A percentile compares a stretch with the other conserved stretches of the same genome.
phyloP scores from a whole-genome alignment of 1,139 yeast genomes.

The Lodderomyces parapsilosis region DNA sequence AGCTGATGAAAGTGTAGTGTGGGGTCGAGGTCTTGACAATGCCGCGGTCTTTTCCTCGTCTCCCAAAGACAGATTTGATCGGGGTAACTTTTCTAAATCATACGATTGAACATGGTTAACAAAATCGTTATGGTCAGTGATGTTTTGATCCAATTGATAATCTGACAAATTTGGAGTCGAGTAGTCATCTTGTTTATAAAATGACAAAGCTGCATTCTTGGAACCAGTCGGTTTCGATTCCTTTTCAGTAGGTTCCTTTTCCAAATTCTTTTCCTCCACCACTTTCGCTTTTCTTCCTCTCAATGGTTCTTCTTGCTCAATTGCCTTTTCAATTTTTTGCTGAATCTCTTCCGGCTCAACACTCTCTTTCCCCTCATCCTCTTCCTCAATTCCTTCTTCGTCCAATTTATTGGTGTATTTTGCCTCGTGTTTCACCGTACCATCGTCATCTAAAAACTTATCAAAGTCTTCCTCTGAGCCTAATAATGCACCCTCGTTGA shows the following conservation, averaged over 20 bases:
- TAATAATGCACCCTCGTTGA: conserved; percentile 58
- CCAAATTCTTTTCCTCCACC: neutral
- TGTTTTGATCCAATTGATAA: conserved; percentile 44
- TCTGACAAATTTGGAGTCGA: conserved; percentile 51
- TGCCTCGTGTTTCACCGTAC: conserved; percentile 50
- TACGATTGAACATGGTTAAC: conserved; percentile 35
- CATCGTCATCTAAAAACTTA: conserved; percentile 49
- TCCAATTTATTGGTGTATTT: conserved; percentile 20
- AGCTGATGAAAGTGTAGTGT: conserved; percentile 5
- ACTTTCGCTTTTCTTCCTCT: neutral
- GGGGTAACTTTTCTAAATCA: conserved; percentile 41
- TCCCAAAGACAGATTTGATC: conserved; percentile 4
- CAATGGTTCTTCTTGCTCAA: conserved; percentile 1
- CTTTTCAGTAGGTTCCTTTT: conserved; percentile 6
- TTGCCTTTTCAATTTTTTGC: conserved; percentile 4
- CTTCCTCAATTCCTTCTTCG: conserved; percentile 6
- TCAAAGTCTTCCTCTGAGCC: conserved; percentile 59
- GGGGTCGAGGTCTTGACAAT: conserved; percentile 1
- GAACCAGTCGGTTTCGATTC: conserved; percentile 5
- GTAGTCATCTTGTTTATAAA: conserved; percentile 29
- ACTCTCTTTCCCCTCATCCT: neutral
- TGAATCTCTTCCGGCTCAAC: neutral
- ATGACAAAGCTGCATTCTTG: conserved; percentile 6
- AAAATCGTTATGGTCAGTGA: conserved; percentile 37
- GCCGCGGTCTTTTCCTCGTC: conserved; percentile 1